phyloP scores from a whole-genome alignment of 306 rosid genomes.

The Potentilla sterilis region DNA sequence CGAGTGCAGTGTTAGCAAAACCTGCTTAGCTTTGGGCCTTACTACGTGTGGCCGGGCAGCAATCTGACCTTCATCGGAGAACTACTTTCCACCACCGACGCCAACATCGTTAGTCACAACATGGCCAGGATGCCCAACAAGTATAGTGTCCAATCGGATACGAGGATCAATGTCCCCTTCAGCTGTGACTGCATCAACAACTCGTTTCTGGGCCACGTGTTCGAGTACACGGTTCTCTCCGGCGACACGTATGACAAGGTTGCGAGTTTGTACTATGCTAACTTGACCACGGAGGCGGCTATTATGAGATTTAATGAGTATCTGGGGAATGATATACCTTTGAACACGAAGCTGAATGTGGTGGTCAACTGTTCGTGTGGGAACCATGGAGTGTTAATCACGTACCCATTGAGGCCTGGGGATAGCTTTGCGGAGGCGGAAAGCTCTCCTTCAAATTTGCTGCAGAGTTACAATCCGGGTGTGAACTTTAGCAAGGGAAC shows the following conservation, averaged over 20 bases:
- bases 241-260: slow-evolving; percentile 46
- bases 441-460: slow-evolving; percentile 26
- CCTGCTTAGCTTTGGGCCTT: slow-evolving; percentile 73
- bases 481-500: slow-evolving; percentile 50
- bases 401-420: slow-evolving; percentile 48
- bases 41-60: slow-evolving; percentile 6
- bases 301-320: slow-evolving; percentile 45
- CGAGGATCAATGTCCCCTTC: slow-evolving; percentile 47
- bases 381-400: slow-evolving; percentile 47
- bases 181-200: slow-evolving; percentile 46
- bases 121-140: slow-evolving; percentile 13
- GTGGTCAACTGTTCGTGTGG: slow-evolving; percentile 72
- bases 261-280: slow-evolving; percentile 35
- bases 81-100: slow-evolving; percentile 12
- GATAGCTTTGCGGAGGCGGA: slow-evolving; percentile 30
- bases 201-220: slow-evolving; percentile 56
- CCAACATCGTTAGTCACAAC: slow-evolving; percentile 32
- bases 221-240: slow-evolving; percentile 31
- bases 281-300: slow-evolving; percentile 46
- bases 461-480: slow-evolving; percentile 50
- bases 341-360: slow-evolving; percentile 38
- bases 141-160: neutral
- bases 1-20: slow-evolving; percentile 41
- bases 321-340: slow-evolving; percentile 25
- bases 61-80: neutral